Evolutionary conservation across 768 basidiomycete species (phyloP).

Genomic region (Phylloporus rhodoxanthus): DNA sequence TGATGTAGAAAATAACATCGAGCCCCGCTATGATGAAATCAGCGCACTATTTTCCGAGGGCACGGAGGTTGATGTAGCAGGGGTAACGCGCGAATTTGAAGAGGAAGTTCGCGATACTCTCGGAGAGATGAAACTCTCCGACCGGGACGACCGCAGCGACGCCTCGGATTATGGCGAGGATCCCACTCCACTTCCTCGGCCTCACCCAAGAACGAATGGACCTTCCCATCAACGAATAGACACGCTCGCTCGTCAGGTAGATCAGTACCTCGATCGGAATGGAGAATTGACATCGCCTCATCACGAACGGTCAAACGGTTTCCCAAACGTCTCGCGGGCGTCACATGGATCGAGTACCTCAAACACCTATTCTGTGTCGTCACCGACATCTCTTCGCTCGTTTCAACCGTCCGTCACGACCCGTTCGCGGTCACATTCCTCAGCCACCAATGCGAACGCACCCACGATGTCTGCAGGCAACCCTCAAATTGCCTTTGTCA

Average conservation of each 20-base stretch:
- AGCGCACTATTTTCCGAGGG: constrained; percentile 42
- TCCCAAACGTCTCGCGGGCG: constrained; percentile 15
- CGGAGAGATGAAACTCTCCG: constrained; percentile 41
- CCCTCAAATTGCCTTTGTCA: constrained; percentile 84
- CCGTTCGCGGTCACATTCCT: constrained; percentile 56
- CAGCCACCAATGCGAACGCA: constrained; percentile 48
- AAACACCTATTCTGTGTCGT: constrained; percentile 29
- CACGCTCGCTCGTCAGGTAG: constrained; percentile 35
- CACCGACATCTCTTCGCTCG: constrained; percentile 45
- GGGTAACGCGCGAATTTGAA: constrained; percentile 34
- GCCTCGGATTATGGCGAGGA: constrained; percentile 64
- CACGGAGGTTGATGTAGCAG: constrained; percentile 34
- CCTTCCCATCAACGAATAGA: constrained; percentile 43
- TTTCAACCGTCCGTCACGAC: constrained; percentile 47
- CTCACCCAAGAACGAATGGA: constrained; percentile 34
- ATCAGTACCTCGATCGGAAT: constrained; percentile 30
- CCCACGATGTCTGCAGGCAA: constrained; percentile 75
- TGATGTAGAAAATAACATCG: constrained; percentile 67
- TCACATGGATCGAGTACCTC: constrained; percentile 30
- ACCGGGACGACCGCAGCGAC: constrained; percentile 48
- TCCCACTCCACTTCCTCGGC: constrained; percentile 28
- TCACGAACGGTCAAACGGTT: constrained; percentile 30
- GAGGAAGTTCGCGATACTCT: constrained; percentile 47
- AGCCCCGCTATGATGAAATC: constrained; percentile 54
- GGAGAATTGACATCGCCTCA: constrained; percentile 29